Percentiles rank a stretch among this genome's conserved stretches.
Evolutionary conservation across 352 stramenopile genomes (phyloP).

Genomic region (Pythium scleroteichum): DNA sequence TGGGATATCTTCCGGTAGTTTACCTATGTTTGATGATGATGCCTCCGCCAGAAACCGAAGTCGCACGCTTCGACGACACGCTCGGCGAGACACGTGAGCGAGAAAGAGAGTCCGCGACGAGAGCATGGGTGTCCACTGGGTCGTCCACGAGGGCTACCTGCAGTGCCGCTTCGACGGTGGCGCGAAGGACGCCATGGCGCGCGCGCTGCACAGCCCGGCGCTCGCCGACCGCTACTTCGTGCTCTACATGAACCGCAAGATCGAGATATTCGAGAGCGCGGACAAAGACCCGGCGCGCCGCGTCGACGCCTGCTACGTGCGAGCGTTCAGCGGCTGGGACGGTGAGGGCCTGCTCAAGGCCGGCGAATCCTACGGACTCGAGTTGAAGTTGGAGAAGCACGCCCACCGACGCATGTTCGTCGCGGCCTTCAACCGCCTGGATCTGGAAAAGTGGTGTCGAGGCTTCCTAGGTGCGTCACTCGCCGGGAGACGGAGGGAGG

Average conservation of each 20-base stretch:
- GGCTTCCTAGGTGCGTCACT: conserved; percentile 49
- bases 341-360: conserved; percentile 65
- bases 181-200: conserved; percentile 2
- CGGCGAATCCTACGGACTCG: conserved; percentile 72
- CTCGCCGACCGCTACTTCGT: conserved; percentile 70
- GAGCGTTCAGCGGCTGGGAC: conserved; percentile 79
- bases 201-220: conserved; percentile 9
- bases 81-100: not conserved
- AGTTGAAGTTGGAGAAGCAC: conserved; percentile 74
- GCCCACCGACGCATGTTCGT: conserved; percentile 53
- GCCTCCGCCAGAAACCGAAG: conserved; percentile 21
- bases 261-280: conserved; percentile 68
- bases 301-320: conserved; percentile 52
- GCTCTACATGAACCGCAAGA: conserved; percentile 77
- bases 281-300: conserved; percentile 30
- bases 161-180: conserved; percentile 22
- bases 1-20: conserved; percentile 2
- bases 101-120: not conserved
- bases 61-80: conserved; percentile 17
- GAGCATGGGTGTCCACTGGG: conserved; percentile 32
- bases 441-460: conserved; percentile 83
- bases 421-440: conserved; percentile 77
- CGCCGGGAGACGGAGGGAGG: not conserved
- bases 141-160: conserved; percentile 35
- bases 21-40: conserved; percentile 16